A percentile compares a stretch with the other conserved stretches of the same genome.
Conservation (phyloP, 2,329 filamentous ascomycete genomes). For the Stagonosporopsis tanaceti region DNA sequence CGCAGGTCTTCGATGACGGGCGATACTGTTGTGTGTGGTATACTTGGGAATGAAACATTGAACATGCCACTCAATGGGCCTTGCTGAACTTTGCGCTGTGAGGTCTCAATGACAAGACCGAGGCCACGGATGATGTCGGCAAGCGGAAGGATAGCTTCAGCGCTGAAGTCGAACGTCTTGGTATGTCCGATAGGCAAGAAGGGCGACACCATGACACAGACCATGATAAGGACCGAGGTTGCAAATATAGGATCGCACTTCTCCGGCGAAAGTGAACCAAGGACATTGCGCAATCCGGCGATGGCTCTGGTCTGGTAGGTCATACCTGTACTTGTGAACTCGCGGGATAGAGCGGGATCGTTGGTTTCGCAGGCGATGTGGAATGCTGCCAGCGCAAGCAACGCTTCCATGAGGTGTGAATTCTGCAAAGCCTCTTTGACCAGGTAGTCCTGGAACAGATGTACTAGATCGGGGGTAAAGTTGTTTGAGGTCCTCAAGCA, state of each 20-base stretch:
- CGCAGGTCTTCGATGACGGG: constrained; percentile 11
- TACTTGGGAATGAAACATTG: constrained; percentile 12
- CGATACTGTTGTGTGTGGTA: constrained; percentile 10
- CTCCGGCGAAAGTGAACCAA: constrained; percentile 15
- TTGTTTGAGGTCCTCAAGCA: constrained; percentile 19
- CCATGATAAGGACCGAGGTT: constrained; percentile 22
- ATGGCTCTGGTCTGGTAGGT: constrained; percentile 17
- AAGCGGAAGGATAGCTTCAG: constrained; percentile 18
- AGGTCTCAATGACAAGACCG: constrained; percentile 12
- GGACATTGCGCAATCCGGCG: constrained; percentile 10
- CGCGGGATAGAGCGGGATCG: constrained; percentile 6
- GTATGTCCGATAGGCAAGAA: constrained; percentile 12
- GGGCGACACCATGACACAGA: constrained; percentile 23
- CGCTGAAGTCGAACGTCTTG: constrained; percentile 8
- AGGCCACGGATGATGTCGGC: constrained; percentile 23
- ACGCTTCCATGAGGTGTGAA: constrained; percentile 26
- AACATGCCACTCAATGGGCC: constrained; percentile 19
- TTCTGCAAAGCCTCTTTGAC: constrained; percentile 21
- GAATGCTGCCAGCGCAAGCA: constrained; percentile 22
- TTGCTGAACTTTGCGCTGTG: constrained; percentile 16
- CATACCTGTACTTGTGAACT: constrained; percentile 17
- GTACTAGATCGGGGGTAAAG: constrained; percentile 16
- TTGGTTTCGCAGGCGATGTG: constrained; percentile 20
- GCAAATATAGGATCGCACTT: constrained; percentile 20
- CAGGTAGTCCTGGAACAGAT: constrained; percentile 19